Base-by-base conservation (phyloP, 2,329 filamentous ascomycete species). In the Cyphellophora europaea region DNA sequence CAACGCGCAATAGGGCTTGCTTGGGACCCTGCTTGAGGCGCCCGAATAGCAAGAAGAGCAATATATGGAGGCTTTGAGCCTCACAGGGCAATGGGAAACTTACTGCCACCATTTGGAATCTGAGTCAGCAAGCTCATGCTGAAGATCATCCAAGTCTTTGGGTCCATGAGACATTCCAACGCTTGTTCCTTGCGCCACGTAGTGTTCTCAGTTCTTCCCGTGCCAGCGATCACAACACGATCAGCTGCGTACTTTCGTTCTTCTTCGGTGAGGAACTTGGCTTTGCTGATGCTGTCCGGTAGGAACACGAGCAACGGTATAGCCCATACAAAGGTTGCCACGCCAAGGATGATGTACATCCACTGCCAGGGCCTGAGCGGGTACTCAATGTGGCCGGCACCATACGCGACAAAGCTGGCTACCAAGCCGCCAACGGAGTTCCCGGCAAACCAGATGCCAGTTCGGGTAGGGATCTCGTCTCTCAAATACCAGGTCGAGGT, bases 401-500 rank as follows among this genome's bases (percentile, higher is more conserved):
- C 40, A 15, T 33, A 43, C 5, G 32, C 30, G 11, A 36, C 16
- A 5, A 43, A 19, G 11, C 12, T 6, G 2, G 27, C 37, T 10
- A 40, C 19, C 4, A 40, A 21, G 6, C 15, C 19, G n/a, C 38
- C 41, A 11, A 25, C 17, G 11, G 30, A 25, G 11, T 30, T 38
- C 18, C 41, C 39, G 10, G 28, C 28, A 19, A 52, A 53, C 40
- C 46, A 52, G 2, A 50, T 30, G 3, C 47, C 48, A n/a, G 48
- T 49, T 3, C 51, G 41, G 6, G 45, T 40, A 3, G 48, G 48
- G 12, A 51, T 46, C 23, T 54, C 53, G 5, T 50, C 45, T 39
- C 63, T 59, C 37, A 63, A 68, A 45, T 66, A 70, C 63, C 64
- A 71, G 55, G 66, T 66, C 2, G 58, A 53, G 2, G 67, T 60